phyloP scores from a whole-genome alignment of 768 basidiomycete species.

The Kwoniella sp. region DNA sequence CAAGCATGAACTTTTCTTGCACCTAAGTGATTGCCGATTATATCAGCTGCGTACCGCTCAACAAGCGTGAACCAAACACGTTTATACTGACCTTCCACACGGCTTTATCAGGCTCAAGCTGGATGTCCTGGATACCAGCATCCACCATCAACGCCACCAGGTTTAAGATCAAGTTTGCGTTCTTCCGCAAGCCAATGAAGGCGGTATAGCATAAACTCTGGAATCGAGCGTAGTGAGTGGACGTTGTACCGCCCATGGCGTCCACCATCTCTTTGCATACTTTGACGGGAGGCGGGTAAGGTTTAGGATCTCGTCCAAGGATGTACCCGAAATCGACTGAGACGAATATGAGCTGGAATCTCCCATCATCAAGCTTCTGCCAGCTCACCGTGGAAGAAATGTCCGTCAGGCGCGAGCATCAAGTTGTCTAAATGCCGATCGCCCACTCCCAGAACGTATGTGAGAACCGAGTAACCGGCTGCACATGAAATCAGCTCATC shows the following conservation, averaged over 20 bases:
- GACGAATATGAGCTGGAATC: not conserved
- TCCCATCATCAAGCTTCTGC: not conserved
- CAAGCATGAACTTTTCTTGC: constrained; percentile 93
- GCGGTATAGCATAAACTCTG: constrained; percentile 97
- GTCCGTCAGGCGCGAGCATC: constrained; percentile 90
- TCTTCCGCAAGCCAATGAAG: constrained; percentile 92
- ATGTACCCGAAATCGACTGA: constrained; percentile 98
- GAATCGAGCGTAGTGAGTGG: constrained; percentile 94
- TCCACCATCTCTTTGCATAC: constrained; percentile 99
- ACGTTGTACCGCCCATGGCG: constrained; percentile 96
- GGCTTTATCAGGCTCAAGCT: constrained; percentile 64
- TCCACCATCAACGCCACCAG: constrained; percentile 96
- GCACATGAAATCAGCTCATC: not conserved
- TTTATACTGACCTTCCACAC: constrained; percentile 58
- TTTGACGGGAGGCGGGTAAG: constrained; percentile 96
- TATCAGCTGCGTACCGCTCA: not conserved
- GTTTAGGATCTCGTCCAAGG: constrained; percentile 94
- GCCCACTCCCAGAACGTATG: constrained; percentile 92
- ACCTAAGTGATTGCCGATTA: constrained; percentile 63
- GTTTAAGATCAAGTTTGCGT: constrained; percentile 94
- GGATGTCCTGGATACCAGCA: constrained; percentile 96
- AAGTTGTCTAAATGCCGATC: constrained; percentile 96
- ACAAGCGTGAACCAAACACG: constrained; percentile 39
- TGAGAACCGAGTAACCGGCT: constrained; percentile 98
- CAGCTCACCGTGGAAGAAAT: constrained; percentile 88